Base-by-base conservation (phyloP, 805 yeast genomes). In the Komagataella kurtzmanii region DNA sequence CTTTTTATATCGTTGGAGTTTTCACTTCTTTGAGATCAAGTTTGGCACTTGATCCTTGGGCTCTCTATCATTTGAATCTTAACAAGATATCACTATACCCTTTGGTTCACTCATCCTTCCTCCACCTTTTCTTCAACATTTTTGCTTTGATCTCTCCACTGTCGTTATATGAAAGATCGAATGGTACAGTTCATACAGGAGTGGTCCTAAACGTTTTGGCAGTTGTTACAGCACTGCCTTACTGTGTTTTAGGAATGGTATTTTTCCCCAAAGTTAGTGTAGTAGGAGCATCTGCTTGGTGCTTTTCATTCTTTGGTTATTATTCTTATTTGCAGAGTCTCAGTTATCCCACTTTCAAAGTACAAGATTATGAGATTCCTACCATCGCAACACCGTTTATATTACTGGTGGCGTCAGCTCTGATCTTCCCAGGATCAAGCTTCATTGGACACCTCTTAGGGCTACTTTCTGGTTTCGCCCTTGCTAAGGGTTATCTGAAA, bases 101-200 rank as follows among this genome's bases (percentile, higher is more conserved):
- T 2, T 65, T 88, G 59, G 80, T 79, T 24, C 96, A 88, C 64
- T 59, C 69, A n/a, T 73, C 76, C 19, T 55, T 78, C 19, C 54
- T 81, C 50, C 95, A 88, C 62, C 67, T 88, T 62, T 48, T 76
- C 3, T 65, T 84, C 58, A 88, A 87, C 58, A 53, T 78, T 7
- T 54, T 79, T 44, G 75, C 83, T 1, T 61, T 88, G 47, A 69
- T 76, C 53, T 75, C 83, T 0, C 80, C 85, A 18, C 63, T 88
- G 58, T 70, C 82, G 10, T 70, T 72, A 50, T 88, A 82, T 64
- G 97, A 88, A 69, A 68, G 73, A 52, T 62, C 66, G 19, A 83
- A 87, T 59, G 97, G 97, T 5, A 88, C 97, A 0, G 84, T 88
- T 2, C 79, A 87, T 64, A 85, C 96, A 3, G 96, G 95, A 3